Percentiles rank a stretch among this genome's conserved stretches.
These are phyloP conservation scores for Neurospora pannonica DNA, from an alignment of 495 filamentous ascomycete genomes.

Conservation along the genomic window DNA sequence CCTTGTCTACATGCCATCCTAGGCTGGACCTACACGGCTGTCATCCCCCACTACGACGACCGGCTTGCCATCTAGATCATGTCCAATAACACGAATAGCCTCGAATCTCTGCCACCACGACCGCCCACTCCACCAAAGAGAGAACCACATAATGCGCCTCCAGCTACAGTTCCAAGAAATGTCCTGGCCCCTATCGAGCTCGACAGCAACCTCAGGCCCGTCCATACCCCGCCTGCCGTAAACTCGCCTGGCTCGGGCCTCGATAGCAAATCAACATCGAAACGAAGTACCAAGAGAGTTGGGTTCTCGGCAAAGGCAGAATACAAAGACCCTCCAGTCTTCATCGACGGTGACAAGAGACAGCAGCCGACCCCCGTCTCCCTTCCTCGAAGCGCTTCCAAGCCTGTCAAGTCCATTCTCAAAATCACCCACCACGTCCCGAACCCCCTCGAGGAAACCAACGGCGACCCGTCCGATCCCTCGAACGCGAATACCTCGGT, in stretches of 20 bases:
- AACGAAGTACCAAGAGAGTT: constrained; percentile 54
- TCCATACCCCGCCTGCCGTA: constrained; percentile 40
- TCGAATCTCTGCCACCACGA: constrained; percentile 37
- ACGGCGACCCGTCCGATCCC: constrained; percentile 22
- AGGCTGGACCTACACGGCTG: neutral
- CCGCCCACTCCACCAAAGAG: constrained; percentile 45
- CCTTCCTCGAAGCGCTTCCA: constrained; percentile 50
- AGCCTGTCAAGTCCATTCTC: constrained; percentile 76
- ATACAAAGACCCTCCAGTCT: constrained; percentile 52
- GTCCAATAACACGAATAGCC: constrained; percentile 20
- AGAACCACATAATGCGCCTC: constrained; percentile 32
- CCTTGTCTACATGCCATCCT: neutral
- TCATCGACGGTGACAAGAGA: constrained; percentile 31
- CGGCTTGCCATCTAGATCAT: constrained; percentile 6
- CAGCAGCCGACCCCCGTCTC: constrained; percentile 34
- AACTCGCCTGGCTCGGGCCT: constrained; percentile 41
- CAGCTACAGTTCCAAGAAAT: constrained; percentile 11
- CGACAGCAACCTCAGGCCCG: constrained; percentile 15
- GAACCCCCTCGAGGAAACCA: constrained; percentile 34
- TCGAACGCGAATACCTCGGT: constrained; percentile 35
- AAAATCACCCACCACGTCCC: constrained; percentile 50
- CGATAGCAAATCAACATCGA: constrained; percentile 51
- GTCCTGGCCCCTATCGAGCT: constrained; percentile 21
- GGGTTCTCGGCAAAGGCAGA: constrained; percentile 65
- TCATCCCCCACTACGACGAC: neutral